Percentiles rank a stretch among this genome's conserved stretches.
Conservation (phyloP, 305 asterid species). For the Rubia tinctorum region DNA sequence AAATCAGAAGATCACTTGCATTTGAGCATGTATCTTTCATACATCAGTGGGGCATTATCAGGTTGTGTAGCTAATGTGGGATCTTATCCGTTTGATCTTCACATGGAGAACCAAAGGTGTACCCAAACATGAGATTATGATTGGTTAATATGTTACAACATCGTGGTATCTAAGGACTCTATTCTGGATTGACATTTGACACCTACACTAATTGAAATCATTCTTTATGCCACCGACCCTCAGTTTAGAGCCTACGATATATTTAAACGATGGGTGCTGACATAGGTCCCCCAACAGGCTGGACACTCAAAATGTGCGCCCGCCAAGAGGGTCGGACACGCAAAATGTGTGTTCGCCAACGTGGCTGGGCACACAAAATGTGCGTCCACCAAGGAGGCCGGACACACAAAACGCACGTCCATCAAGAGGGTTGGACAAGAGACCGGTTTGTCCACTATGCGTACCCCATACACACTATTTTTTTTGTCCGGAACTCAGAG, state of each 20-base stretch:
- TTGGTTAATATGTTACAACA: conserved; percentile 42
- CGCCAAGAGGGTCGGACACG: too few species aligned
- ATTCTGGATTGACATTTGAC: conserved; percentile 87
- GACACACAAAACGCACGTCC: too few species aligned
- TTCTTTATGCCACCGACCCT: conserved; percentile 86
- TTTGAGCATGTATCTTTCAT: conserved; percentile 78
- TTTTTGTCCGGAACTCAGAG: too few species aligned
- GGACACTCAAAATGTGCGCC: too few species aligned
- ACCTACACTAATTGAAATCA: conserved; percentile 80
- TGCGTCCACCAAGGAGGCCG: too few species aligned
- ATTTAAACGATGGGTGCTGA: conserved; percentile 86
- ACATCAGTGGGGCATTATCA: conserved; percentile 82
- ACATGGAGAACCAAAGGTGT: conserved; percentile 96
- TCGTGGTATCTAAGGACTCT: conserved; percentile 77
- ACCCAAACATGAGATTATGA: conserved; percentile 86
- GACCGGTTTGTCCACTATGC: too few species aligned
- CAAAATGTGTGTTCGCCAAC: too few species aligned
- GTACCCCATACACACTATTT: too few species aligned
- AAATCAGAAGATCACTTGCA: conserved; percentile 86
- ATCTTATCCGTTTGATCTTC: conserved; percentile 96
- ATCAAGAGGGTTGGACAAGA: too few species aligned
- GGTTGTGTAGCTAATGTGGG: conserved; percentile 97
- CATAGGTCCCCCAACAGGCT: too few species aligned
- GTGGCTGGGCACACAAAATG: too few species aligned
- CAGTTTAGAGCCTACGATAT: conserved; percentile 94